Conservation (phyloP, 257 asterid species). For the Orobanche coerulescens region DNA sequence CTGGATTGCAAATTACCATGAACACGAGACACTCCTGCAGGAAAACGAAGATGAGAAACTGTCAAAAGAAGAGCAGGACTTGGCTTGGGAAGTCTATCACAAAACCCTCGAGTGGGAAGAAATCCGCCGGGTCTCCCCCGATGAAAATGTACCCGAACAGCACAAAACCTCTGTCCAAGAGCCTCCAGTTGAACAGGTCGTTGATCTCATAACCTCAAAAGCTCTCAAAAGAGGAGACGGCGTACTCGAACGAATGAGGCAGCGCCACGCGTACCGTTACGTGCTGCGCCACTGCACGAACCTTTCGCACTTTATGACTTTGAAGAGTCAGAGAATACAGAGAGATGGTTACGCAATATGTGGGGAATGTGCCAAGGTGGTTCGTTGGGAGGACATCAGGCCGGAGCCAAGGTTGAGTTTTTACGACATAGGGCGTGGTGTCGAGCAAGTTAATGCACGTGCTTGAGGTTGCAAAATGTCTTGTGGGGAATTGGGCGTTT, state of each 20-base stretch:
- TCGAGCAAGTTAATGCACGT: neutral
- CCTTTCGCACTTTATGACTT: slow-evolving; percentile 58
- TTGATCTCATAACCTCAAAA: slow-evolving; percentile 21
- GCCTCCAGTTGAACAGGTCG: slow-evolving; percentile 22
- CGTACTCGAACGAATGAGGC: slow-evolving; percentile 21
- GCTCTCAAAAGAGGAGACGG: slow-evolving; percentile 27
- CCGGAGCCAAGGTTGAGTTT: slow-evolving; percentile 22
- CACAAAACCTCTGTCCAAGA: slow-evolving; percentile 24
- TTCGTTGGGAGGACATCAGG: slow-evolving; percentile 58
- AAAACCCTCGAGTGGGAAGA: slow-evolving; percentile 86
- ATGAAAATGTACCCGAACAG: slow-evolving; percentile 36
- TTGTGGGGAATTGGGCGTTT: no score
- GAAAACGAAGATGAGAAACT: slow-evolving; percentile 95
- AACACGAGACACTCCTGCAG: slow-evolving; percentile 85
- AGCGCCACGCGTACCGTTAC: slow-evolving; percentile 23
- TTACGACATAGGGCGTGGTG: neutral
- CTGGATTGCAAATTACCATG: slow-evolving; percentile 94
- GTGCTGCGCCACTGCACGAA: slow-evolving; percentile 60
- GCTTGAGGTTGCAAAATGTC: no score
- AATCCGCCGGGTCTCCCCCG: slow-evolving; percentile 45
- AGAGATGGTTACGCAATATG: slow-evolving; percentile 64
- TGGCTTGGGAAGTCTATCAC: slow-evolving; percentile 94
- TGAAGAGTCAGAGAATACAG: slow-evolving; percentile 56
- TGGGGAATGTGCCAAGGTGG: slow-evolving; percentile 77
- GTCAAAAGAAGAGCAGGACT: slow-evolving; percentile 93